phyloP scores from a whole-genome alignment of 306 rosid genomes.

The Mucuna pruriens region DNA sequence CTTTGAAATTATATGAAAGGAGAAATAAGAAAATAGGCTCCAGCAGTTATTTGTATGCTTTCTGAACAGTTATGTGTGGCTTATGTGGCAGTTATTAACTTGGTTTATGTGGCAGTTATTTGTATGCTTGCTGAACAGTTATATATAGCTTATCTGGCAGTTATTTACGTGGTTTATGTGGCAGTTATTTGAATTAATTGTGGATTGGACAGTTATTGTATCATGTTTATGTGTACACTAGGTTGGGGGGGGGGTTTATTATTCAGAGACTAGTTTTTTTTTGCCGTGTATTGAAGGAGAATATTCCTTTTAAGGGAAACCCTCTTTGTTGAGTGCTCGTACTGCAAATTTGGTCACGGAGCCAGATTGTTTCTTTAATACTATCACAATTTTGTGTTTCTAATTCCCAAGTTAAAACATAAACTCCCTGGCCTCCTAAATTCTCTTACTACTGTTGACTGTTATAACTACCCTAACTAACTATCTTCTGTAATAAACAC shows the following conservation, averaged over 20 bases:
- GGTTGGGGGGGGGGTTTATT: background rate
- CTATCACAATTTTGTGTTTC: background rate
- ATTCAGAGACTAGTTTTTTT: background rate
- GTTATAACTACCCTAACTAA: background rate
- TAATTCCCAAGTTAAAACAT: background rate
- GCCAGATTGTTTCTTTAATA: background rate
- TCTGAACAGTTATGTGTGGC: background rate
- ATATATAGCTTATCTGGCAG: background rate
- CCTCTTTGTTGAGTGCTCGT: too few species aligned
- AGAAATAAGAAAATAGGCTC: background rate
- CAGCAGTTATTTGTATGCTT: background rate
- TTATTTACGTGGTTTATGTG: background rate
- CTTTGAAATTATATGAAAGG: background rate
- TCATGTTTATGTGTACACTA: background rate
- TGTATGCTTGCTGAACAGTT: slow-evolving; percentile 3
- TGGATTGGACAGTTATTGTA: background rate
- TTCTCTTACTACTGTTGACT: background rate
- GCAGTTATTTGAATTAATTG: background rate
- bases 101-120: background rate
- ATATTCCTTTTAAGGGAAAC: background rate
- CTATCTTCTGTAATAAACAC: background rate
- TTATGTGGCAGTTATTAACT: background rate
- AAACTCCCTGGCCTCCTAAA: background rate
- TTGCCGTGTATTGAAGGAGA: background rate
- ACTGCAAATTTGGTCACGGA: background rate